A percentile compares a stretch with the other conserved stretches of the same genome.
Evolutionary conservation across 805 yeast genomes (phyloP).

Genomic region (Metschnikowia lochheadii): DNA sequence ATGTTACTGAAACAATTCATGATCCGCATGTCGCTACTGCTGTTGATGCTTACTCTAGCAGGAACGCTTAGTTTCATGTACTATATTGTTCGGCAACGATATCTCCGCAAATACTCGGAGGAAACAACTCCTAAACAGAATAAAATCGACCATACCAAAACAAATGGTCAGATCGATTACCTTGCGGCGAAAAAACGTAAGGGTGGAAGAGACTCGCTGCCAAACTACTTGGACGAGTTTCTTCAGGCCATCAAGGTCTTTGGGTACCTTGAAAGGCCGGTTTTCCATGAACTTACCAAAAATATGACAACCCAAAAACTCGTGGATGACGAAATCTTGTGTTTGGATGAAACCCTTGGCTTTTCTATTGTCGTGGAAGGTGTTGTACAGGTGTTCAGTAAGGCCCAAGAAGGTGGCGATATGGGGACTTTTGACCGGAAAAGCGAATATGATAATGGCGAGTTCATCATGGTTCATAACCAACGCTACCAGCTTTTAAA

Average conservation of each 20-base stretch:
- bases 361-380: slow-evolving; percentile 94
- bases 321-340: slow-evolving; percentile 69
- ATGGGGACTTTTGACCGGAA: slow-evolving; percentile 16
- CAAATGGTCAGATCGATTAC: slow-evolving; percentile 41
- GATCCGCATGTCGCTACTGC: slow-evolving; percentile 49
- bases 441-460: slow-evolving; percentile 34
- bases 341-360: slow-evolving; percentile 72
- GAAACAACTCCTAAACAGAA: slow-evolving; percentile 23
- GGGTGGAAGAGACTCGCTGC: slow-evolving; percentile 25
- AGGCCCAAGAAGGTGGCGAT: slow-evolving; percentile 28
- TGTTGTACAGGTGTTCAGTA: slow-evolving; percentile 70
- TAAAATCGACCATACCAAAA: slow-evolving; percentile 39
- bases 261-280: slow-evolving; percentile 87
- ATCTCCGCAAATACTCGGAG: slow-evolving; percentile 57
- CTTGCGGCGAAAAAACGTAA: slow-evolving; percentile 34
- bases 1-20: slow-evolving; percentile 41
- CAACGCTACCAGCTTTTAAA: slow-evolving; percentile 71
- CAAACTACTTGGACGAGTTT: slow-evolving; percentile 83
- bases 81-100: slow-evolving; percentile 56
- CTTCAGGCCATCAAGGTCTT: slow-evolving; percentile 87
- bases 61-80: slow-evolving; percentile 34
- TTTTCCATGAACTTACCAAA: slow-evolving; percentile 87
- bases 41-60: slow-evolving; percentile 34
- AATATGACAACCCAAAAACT: slow-evolving; percentile 86
- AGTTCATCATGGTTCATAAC: slow-evolving; percentile 47